phyloP scores from a whole-genome alignment of 306 rosid genomes.

The Adenanthera pavonina region DNA sequence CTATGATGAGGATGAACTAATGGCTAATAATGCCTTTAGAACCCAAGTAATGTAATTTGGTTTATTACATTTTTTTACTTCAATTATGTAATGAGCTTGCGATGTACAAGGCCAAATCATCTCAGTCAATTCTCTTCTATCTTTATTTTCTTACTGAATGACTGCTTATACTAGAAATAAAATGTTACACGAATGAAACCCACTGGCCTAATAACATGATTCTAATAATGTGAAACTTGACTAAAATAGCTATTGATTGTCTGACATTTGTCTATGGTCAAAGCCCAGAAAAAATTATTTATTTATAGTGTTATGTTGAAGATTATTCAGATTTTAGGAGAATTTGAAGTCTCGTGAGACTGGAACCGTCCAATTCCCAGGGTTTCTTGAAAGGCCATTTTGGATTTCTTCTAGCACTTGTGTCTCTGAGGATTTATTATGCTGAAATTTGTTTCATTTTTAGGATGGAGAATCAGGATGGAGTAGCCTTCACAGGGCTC shows the following conservation, averaged over 20 bases:
- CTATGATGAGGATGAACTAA: neutral
- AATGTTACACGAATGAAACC: neutral
- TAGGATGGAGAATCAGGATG: constrained; percentile 99
- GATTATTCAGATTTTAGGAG: neutral
- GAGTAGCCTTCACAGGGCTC: constrained; percentile 97
- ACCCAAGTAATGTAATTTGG: neutral
- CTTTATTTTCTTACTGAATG: neutral
- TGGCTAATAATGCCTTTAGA: neutral
- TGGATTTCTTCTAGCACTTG: neutral
- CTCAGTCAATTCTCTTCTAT: neutral
- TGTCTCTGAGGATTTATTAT: neutral
- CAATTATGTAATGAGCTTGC: neutral
- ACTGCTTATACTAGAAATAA: neutral
- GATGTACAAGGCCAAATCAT: neutral
- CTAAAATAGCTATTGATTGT: neutral
- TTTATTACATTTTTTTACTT: neutral
- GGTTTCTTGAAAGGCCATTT: neutral
- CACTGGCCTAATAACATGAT: neutral
- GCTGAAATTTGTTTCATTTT: constrained; percentile 30
- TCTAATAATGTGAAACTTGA: neutral
- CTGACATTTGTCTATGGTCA: neutral
- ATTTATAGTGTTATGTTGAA: neutral
- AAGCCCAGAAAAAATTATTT: neutral
- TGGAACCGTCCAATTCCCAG: neutral
- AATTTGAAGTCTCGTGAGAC: neutral